Conservation (phyloP, 1,284 basidiomycete genomes). For the Marasmius tenuissimus region DNA sequence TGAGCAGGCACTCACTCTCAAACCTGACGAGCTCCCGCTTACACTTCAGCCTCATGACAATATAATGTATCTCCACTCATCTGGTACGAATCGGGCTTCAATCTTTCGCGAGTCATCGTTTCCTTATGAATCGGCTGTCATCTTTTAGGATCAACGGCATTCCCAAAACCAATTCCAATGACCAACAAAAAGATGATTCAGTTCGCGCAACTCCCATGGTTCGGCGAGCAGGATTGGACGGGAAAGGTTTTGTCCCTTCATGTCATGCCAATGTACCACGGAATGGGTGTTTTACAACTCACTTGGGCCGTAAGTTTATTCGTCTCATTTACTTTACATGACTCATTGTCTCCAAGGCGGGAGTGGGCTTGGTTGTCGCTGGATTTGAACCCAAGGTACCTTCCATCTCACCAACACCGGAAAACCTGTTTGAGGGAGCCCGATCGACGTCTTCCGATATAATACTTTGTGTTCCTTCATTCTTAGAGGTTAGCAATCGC, state of each 20-base stretch:
- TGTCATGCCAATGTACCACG: conserved; percentile 22
- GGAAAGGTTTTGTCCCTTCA: conserved; percentile 12
- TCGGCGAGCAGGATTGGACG: conserved; percentile 19
- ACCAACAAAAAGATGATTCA: conserved; percentile 16
- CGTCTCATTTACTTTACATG: conserved; percentile 13
- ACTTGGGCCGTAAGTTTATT: conserved; percentile 17
- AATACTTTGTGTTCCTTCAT: neutral
- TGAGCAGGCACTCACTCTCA: neutral
- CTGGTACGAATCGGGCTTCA: conserved; percentile 18
- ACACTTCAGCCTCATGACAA: conserved; percentile 8
- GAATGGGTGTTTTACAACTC: conserved; percentile 19
- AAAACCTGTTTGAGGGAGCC: neutral
- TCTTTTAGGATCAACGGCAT: conserved; percentile 19
- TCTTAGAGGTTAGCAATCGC: neutral
- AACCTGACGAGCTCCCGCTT: conserved; percentile 9
- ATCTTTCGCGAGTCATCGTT: neutral
- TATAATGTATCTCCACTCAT: conserved; percentile 27
- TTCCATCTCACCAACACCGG: neutral
- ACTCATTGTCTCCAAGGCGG: neutral
- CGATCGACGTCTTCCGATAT: neutral
- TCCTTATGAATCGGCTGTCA: neutral
- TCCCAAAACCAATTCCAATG: conserved; percentile 21
- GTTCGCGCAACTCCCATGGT: conserved; percentile 15
- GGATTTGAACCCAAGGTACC: neutral
- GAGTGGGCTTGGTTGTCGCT: neutral